Base-by-base conservation (phyloP, 2,329 filamentous ascomycete species). In the Fusarium sp. region DNA sequence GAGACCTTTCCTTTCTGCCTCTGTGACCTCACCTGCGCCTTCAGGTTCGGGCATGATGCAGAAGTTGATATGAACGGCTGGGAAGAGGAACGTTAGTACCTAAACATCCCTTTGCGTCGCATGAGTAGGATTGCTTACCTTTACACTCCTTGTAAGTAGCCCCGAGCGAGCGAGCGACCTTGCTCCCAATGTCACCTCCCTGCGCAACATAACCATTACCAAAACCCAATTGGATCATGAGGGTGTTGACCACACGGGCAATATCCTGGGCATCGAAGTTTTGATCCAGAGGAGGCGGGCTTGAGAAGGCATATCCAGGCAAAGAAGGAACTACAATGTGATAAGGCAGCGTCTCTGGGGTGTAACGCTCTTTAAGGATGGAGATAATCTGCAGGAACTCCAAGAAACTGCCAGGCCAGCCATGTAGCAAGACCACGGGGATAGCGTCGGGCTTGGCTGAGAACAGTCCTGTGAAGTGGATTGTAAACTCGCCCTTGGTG, bases 171-270 rank as follows among this genome's bases (percentile, higher is more conserved):
- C 59, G 57, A 1, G 35, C 7, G 8, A 62, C 22, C 1, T 6
- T 33, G 10, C 59, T 62, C 7, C 59, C 59, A 0, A 62, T 44
- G 19, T 62, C 59, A 3, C 59, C 59, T 2, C 59, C 59, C 3
- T 62, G 59, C 0, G 41, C 32, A 2, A 62, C 9, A 40, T 62
- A 62, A 2, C 57, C 59, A 4, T 11, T 15, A 6, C 35, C 58
- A 30, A 62, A 62, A 3, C 57, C 59, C 1, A 62, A 4, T 6
- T 62, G 24, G 11, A 62, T 17, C 59, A 62, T 62, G 2, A 62
- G 20, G 2, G 24, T 26, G 6, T 62, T 62, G 1, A 62, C 15
- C 0, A 62, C 10, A 0, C 59, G 57, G 3, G 49, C 33, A 15
- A 46, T 5, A 6, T 62, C 59, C 4, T 37, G 5, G 1, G 28